phyloP scores from a whole-genome alignment of 2,329 filamentous ascomycete species.

The Setomelanomma holmii region DNA sequence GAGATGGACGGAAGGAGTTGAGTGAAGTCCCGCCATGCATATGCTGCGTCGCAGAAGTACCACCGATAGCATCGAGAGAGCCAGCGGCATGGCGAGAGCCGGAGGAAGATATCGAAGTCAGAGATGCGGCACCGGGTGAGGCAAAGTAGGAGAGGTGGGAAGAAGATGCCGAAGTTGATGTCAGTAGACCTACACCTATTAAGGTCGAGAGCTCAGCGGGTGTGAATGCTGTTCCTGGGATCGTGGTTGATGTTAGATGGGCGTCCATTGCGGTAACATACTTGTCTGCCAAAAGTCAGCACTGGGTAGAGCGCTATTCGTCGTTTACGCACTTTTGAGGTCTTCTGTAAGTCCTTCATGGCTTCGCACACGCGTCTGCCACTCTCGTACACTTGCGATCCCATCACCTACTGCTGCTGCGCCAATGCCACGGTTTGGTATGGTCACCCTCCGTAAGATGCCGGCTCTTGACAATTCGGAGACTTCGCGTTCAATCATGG shows the following conservation, averaged over 20 bases:
- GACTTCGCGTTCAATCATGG: slow-evolving; percentile 71
- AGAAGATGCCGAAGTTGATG: slow-evolving; percentile 48
- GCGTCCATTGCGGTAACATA: slow-evolving; percentile 62
- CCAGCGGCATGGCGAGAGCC: slow-evolving; percentile 71
- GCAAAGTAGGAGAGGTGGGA: slow-evolving; percentile 51
- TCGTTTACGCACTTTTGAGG: slow-evolving; percentile 45
- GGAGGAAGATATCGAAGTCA: slow-evolving; percentile 68
- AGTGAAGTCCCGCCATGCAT: slow-evolving; percentile 67
- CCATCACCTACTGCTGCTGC: slow-evolving; percentile 68
- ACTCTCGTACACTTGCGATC: slow-evolving; percentile 61
- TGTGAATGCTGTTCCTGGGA: slow-evolving; percentile 53
- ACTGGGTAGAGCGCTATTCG: background rate
- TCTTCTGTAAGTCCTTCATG: slow-evolving; percentile 31
- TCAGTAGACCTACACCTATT: slow-evolving; percentile 72
- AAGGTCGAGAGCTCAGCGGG: slow-evolving; percentile 63
- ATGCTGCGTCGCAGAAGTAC: slow-evolving; percentile 69
- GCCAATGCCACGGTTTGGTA: slow-evolving; percentile 67
- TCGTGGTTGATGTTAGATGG: slow-evolving; percentile 57
- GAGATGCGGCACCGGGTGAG: slow-evolving; percentile 49
- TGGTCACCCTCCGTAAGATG: slow-evolving; percentile 65
- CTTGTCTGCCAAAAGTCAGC: slow-evolving; percentile 42
- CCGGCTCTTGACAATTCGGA: slow-evolving; percentile 66
- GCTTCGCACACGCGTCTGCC: slow-evolving; percentile 53
- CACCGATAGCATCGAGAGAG: slow-evolving; percentile 72
- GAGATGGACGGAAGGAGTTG: slow-evolving; percentile 19